Evolutionary conservation across 2,329 filamentous ascomycete genomes (phyloP), one percentile per base, ranked within the genome.

Genomic region (Aspergillus quadricinctus): DNA sequence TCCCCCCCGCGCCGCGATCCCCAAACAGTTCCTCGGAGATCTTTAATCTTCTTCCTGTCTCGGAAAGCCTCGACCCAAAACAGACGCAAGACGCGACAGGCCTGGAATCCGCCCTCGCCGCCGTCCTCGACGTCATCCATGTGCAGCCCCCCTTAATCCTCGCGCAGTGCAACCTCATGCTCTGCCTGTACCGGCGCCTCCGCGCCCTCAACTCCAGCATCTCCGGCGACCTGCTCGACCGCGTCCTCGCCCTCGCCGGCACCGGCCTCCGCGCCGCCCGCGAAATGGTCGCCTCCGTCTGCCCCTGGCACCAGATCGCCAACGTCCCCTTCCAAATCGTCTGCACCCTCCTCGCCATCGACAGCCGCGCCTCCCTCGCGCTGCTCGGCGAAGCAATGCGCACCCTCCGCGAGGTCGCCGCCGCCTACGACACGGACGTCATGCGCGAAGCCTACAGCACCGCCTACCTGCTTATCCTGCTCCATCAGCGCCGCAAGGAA

Each of bases 261-360:
- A 72, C 75, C 3, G 81, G 77, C 0, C 75, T 84, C 9, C 70
- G 73, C 23, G 79, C 80, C 0, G 80, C 82, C 0, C 73, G 76
- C 5, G 67, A 66, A 5, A 78, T 84, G 64, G 70, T 80, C 0
- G 71, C 74, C 2, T 67, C 69, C 9, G 71, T 73, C 11, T 72
- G 74, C 2, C 82, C 82, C 0, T 86, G 83, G 83, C 83, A 85
- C 61, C 82, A 85, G 56, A 77, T 82, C 48, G 81, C 81, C 28
- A 84, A 85, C 50, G 80, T 85, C 0, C 83, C 83, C 0, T 85
- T 85, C 58, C 83, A 85, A 53, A 77, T 82, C 0, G 75, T 85
- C 29, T 84, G 82, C 57, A 74, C 82, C 0, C 69, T 84, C 4
- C 71, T 85, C 1, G 80, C 80, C 0, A 81, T 85, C 50, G 82